A percentile compares a stretch with the other conserved stretches of the same genome.
These are phyloP conservation scores for Aspergillus aculeatus DNA, from an alignment of 2,329 filamentous ascomycete genomes.

Conservation along the genomic window DNA sequence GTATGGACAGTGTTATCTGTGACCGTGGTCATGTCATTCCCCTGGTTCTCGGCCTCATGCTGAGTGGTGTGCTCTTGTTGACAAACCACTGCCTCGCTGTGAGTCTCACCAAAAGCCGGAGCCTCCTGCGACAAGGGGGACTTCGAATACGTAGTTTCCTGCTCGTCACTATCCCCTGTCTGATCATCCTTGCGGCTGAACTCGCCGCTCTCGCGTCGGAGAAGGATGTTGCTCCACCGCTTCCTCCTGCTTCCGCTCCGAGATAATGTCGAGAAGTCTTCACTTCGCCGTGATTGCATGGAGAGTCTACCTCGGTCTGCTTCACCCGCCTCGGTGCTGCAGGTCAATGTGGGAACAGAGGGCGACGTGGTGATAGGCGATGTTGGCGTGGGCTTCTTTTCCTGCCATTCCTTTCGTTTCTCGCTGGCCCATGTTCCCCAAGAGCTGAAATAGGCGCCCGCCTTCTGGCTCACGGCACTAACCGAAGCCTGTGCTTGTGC, in stretches of 20 bases:
- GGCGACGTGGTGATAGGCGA: conserved; percentile 27
- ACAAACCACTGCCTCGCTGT: background rate
- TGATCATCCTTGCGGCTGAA: conserved; percentile 24
- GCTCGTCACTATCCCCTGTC: conserved; percentile 18
- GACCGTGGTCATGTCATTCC: background rate
- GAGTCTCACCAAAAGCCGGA: conserved; percentile 20
- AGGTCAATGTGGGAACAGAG: conserved; percentile 24
- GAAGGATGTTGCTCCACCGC: conserved; percentile 39
- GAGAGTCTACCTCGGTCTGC: conserved; percentile 33
- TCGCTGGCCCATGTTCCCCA: conserved; percentile 62
- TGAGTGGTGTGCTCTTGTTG: background rate
- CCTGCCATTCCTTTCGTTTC: conserved; percentile 48
- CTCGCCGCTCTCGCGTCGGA: conserved; percentile 35
- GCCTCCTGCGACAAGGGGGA: conserved; percentile 34
- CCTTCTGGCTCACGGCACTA: conserved; percentile 53
- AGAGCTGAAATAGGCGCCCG: conserved; percentile 62
- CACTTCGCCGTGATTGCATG: conserved; percentile 27
- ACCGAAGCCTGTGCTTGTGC: conserved; percentile 56
- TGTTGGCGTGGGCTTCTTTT: conserved; percentile 33
- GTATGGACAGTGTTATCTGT: background rate
- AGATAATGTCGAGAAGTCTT: conserved; percentile 28
- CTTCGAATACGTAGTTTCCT: conserved; percentile 27
- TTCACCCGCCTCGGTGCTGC: conserved; percentile 26
- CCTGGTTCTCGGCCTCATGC: background rate
- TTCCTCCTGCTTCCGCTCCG: conserved; percentile 37